Evolutionary conservation across 2,329 filamentous ascomycete species (phyloP).

Genomic region (Chrysoporthe puriensis): DNA sequence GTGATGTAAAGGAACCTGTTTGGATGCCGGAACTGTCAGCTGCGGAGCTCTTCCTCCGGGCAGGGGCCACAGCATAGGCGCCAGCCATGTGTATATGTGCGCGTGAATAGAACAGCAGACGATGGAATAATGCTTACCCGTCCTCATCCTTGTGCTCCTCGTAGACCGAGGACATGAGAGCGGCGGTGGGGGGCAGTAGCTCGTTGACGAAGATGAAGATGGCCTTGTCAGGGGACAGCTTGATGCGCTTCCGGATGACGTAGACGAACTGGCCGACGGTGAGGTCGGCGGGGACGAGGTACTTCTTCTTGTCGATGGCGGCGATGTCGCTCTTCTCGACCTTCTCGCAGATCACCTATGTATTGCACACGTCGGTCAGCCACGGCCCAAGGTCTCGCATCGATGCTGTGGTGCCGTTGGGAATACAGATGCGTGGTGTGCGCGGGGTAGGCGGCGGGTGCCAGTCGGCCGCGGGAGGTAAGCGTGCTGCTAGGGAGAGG

Average conservation of each 20-base stretch:
- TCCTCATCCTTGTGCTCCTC: constrained; percentile 95
- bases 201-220: constrained; percentile 99
- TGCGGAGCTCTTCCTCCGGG: neutral
- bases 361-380: constrained; percentile 10
- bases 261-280: constrained; percentile 99
- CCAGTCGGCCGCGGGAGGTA: constrained; percentile 1
- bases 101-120: neutral
- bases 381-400: neutral
- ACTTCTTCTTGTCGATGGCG: constrained; percentile 99
- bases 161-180: constrained; percentile 99
- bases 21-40: constrained; percentile 20
- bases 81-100: neutral
- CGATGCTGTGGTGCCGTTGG: neutral
- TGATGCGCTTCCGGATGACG: constrained; percentile 99
- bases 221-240: constrained; percentile 98
- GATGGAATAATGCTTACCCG: constrained; percentile 50
- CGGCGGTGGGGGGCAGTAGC: constrained; percentile 92
- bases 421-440: neutral
- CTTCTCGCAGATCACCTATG: constrained; percentile 97
- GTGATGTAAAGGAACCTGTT: constrained; percentile 95
- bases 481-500: neutral
- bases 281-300: constrained; percentile 94
- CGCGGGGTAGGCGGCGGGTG: constrained; percentile 10
- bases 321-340: constrained; percentile 99
- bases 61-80: neutral